These are phyloP conservation scores for Hsuehochloa calcarea DNA, from an alignment of 176 grass and related monocot genomes.

Conservation along the genomic window DNA sequence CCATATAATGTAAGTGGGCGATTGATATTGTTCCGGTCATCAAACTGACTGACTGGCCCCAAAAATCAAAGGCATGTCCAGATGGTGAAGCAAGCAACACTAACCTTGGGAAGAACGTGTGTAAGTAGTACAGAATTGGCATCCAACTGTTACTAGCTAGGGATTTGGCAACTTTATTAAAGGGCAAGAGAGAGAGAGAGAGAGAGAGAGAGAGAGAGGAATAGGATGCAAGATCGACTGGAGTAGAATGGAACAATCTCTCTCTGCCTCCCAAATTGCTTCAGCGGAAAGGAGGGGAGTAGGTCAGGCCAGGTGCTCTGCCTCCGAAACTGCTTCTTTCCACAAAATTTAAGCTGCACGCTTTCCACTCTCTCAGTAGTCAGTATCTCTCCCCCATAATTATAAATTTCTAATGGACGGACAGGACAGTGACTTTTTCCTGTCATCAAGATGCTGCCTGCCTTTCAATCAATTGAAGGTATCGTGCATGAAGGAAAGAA, in stretches of 20 bases:
- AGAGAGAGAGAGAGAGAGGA: too few relatives aligned
- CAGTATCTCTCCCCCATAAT: neutral
- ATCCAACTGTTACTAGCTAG: neutral
- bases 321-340: neutral
- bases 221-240: too few relatives aligned
- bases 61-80: neutral
- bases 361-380: neutral
- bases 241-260: neutral
- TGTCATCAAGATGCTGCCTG: neutral
- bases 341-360: too few relatives aligned
- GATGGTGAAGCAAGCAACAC: neutral
- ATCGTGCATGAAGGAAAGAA: neutral
- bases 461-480: neutral
- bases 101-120: neutral
- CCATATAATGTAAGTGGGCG: neutral
- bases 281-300: neutral
- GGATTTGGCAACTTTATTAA: neutral
- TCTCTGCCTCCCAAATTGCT: conserved; percentile 20
- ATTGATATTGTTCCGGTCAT: neutral
- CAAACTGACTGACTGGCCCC: neutral
- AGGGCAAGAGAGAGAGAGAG: neutral
- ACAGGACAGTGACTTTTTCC: neutral
- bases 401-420: neutral
- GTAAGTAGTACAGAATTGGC: neutral
- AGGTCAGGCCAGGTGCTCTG: neutral